Evolutionary conservation across 176 grass and related monocot genomes (phyloP).

Genomic region (Bothriochloa decipiens): DNA sequence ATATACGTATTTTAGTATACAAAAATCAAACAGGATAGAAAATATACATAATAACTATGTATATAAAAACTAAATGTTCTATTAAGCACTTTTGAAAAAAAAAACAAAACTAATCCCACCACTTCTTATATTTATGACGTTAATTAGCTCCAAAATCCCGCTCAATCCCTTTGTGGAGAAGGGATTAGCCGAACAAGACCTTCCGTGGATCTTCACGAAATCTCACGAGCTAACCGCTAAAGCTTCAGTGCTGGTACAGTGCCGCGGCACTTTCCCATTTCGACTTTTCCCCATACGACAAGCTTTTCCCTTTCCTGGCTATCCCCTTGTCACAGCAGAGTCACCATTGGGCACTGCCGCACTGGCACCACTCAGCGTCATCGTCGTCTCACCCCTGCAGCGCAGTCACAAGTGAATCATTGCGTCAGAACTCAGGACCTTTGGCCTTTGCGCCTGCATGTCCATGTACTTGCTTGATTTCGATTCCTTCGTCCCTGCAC

Average conservation of each 20-base stretch:
- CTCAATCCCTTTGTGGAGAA: not conserved
- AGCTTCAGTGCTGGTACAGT: not conserved
- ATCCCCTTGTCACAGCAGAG: not conserved
- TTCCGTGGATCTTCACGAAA: not conserved
- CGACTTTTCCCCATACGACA: not conserved
- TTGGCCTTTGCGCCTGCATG: not conserved
- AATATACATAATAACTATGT: too few species aligned
- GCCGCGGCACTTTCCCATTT: not conserved
- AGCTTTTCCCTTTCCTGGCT: not conserved
- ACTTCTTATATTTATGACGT: too few species aligned
- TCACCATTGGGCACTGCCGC: not conserved
- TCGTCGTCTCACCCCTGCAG: not conserved
- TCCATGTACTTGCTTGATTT: not conserved
- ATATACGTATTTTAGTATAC: too few species aligned
- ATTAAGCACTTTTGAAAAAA: too few species aligned
- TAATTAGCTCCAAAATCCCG: not conserved
- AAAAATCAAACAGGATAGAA: too few species aligned
- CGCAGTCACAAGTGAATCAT: slow-evolving; percentile 49
- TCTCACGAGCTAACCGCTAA: not conserved
- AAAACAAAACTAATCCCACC: too few species aligned
- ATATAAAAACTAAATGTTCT: too few species aligned
- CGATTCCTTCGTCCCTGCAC: not conserved
- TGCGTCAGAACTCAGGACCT: slow-evolving; percentile 10
- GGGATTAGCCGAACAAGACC: not conserved
- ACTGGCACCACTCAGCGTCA: not conserved